phyloP scores from a whole-genome alignment of 345 rosid species.

The Hibiscus mutabilis region DNA sequence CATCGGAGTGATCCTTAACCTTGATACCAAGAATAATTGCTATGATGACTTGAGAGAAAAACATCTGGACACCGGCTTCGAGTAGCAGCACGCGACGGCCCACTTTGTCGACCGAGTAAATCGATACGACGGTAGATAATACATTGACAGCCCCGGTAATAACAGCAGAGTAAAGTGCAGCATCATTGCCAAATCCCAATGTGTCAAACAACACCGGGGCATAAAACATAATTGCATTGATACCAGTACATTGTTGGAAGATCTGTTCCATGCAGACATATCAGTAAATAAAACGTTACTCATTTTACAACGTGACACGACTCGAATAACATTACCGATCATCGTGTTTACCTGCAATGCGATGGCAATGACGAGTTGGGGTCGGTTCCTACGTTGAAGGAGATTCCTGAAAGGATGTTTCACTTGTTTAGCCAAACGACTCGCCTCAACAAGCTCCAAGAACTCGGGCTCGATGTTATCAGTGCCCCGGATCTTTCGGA shows the following conservation, averaged over 20 bases:
- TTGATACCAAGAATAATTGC: conserved; percentile 70
- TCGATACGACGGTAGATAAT: conserved; percentile 67
- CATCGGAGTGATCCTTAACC: conserved; percentile 53
- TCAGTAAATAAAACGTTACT: not conserved
- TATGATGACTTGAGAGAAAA: conserved; percentile 65
- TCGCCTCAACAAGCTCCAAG: conserved; percentile 82
- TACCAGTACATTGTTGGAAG: conserved; percentile 90
- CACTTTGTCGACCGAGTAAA: conserved; percentile 77
- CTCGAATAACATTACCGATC: not conserved
- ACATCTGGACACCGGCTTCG: conserved; percentile 93
- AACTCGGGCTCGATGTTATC: conserved; percentile 80
- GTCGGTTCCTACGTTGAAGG: conserved; percentile 60
- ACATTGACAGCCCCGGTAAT: conserved; percentile 91
- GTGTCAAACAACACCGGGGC: conserved; percentile 86
- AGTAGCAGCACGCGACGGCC: conserved; percentile 77
- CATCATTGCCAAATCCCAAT: conserved; percentile 65
- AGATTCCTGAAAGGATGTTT: conserved; percentile 90
- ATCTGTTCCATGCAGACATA: conserved; percentile 31
- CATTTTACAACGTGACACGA: not conserved
- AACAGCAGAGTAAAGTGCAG: conserved; percentile 92
- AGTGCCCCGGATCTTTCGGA: conserved; percentile 69
- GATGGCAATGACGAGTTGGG: conserved; percentile 69
- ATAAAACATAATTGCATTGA: conserved; percentile 94
- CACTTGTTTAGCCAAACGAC: conserved; percentile 73
- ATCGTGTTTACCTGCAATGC: conserved; percentile 60